phyloP scores from a whole-genome alignment of 768 basidiomycete species.

The Hericium erinaceus region DNA sequence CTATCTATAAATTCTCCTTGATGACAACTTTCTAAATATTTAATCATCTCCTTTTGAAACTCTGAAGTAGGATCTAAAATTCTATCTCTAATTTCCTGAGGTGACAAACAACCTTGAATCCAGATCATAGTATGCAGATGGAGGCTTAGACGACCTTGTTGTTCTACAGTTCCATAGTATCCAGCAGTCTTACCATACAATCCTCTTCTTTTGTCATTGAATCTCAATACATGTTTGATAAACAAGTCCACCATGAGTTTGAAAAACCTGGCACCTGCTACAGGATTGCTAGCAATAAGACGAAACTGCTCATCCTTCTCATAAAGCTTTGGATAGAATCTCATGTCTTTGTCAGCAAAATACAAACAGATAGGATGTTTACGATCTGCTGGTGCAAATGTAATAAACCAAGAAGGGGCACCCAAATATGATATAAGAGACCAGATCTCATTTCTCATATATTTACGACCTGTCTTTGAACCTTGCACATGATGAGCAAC shows the following conservation, averaged over 20 bases:
- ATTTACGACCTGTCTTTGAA: conserved; percentile 7
- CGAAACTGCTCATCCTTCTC: conserved; percentile 1
- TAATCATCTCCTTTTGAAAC: conserved; percentile 6
- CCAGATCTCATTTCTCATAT: conserved; percentile 13
- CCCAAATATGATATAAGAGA: conserved; percentile 9
- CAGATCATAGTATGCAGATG: conserved; percentile 17
- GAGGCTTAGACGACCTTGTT: not conserved
- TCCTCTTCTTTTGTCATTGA: not conserved
- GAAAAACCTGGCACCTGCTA: conserved; percentile 14
- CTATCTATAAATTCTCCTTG: conserved; percentile 9
- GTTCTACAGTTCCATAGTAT: conserved; percentile 19
- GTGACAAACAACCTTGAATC: conserved; percentile 4
- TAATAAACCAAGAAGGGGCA: conserved; percentile 16
- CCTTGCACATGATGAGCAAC: conserved; percentile 10
- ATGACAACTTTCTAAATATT: conserved; percentile 9
- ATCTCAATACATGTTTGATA: conserved; percentile 4
- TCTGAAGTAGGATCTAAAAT: conserved; percentile 4
- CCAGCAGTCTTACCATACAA: conserved; percentile 13
- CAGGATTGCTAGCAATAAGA: conserved; percentile 8
- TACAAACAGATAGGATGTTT: conserved; percentile 13
- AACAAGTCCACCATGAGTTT: conserved; percentile 11
- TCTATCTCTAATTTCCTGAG: conserved; percentile 14
- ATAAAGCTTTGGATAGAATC: not conserved
- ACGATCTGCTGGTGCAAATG: conserved; percentile 14
- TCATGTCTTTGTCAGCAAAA: conserved; percentile 9